Conservation (phyloP, 805 yeast species). For the Ogataea wickerhamii region DNA sequence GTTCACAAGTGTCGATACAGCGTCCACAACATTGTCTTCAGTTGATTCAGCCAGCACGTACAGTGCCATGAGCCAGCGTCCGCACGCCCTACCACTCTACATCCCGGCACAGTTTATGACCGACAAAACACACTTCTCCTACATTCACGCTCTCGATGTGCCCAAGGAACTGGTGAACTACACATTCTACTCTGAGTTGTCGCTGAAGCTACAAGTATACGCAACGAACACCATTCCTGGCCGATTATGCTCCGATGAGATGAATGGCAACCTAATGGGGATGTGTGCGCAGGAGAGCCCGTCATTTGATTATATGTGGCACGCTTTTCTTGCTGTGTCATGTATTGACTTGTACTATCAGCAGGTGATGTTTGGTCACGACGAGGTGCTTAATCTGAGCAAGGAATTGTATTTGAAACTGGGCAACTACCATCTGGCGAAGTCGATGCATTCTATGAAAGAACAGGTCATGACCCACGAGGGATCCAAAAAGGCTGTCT, state of each 20-base stretch:
- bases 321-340: conserved; percentile 18
- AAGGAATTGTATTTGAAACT: conserved; percentile 15
- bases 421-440: conserved; percentile 22
- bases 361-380: conserved; percentile 18
- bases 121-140: conserved; percentile 17
- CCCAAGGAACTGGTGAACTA: conserved; percentile 17
- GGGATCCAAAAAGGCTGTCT: conserved; percentile 14
- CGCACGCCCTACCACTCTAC: no score
- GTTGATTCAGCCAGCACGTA: no score
- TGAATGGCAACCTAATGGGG: conserved; percentile 13
- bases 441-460: conserved; percentile 19
- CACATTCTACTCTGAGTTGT: conserved; percentile 17
- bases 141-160: conserved; percentile 6
- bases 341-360: conserved; percentile 23
- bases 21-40: no score
- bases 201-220: conserved; percentile 15
- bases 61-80: no score
- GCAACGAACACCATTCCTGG: conserved; percentile 18
- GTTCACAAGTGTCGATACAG: no score
- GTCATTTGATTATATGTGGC: conserved; percentile 19
- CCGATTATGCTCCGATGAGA: conserved; percentile 16
- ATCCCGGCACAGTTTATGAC: conserved; percentile 13
- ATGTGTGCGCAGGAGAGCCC: conserved; percentile 9
- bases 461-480: conserved; percentile 18
- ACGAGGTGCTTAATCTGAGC: conserved; percentile 18